Base-by-base conservation (phyloP, 257 asterid genomes). In the Haberlea rhodopensis region DNA sequence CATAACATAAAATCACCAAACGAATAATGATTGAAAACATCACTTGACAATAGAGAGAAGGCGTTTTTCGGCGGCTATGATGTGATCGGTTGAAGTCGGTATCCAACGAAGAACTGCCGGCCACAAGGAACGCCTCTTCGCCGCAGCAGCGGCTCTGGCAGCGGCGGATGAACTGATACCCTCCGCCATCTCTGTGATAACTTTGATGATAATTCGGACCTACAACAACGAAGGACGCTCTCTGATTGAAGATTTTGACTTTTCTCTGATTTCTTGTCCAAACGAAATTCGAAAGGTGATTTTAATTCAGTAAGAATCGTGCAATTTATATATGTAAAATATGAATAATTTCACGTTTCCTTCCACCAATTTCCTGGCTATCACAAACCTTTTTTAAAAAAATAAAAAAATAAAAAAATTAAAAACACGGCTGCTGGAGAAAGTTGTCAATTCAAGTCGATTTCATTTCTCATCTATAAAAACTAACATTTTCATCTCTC, bases 71-170 rank as follows among this genome's bases (percentile, higher is more conserved):
- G 99, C 81, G 53, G 85, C 85, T 75, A 92, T 85, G 84, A 89
- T 82, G 77, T 81, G 95, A 37, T 87, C 94, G 75, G 96, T 82
- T 66, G 99, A 92, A 72, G 99, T 85, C 13, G 99, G 97, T 57
- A 85, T 78, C 99, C 99, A 92, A 1, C 97, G 95, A 48, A 89
- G 76, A 28, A 75, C 28, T 6, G 88, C 68, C 4, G 95, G 94
- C 99, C 97, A 89, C 2, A 77, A 65, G 8, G 88, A 79, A 43
- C 80, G 71, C 45, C 66, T 76, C 68, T 69, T 75, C 1, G 65
- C 59, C 5, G 71, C 19, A 27, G 72, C 67, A 69, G 76, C 76
- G 23, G 77, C 18, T 28, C 75, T 46, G 15, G 78, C 67, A 5
- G 63, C 68, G 40, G 73, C 24, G 68, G 91, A 62, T 11, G 86